Evolutionary conservation across 192 early-diverging fungal genomes (phyloP).

Genomic region (Chytriomyces sp.): DNA sequence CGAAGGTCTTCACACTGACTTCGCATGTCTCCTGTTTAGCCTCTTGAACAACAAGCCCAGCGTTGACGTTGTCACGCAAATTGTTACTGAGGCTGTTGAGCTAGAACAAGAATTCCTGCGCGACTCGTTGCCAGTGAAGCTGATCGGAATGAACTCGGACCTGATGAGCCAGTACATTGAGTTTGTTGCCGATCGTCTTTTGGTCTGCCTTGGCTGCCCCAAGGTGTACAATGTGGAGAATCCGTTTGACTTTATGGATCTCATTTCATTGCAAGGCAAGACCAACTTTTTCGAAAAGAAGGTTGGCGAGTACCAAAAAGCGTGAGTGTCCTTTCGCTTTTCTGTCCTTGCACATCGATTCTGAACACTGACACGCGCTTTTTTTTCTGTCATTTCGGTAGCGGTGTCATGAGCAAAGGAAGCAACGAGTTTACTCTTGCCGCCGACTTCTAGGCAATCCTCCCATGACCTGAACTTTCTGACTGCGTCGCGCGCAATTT

Average conservation of each 20-base stretch:
- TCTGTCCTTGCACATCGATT: not conserved
- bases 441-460: slow-evolving; percentile 43
- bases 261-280: slow-evolving; percentile 98
- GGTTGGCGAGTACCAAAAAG: slow-evolving; percentile 95
- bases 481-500: too few relatives aligned
- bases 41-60: slow-evolving; percentile 78
- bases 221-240: slow-evolving; percentile 88
- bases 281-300: slow-evolving; percentile 99
- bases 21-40: slow-evolving; percentile 92
- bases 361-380: slow-evolving; percentile 37
- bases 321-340: slow-evolving; percentile 61
- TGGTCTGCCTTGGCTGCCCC: slow-evolving; percentile 83
- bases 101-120: slow-evolving; percentile 97
- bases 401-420: slow-evolving; percentile 66
- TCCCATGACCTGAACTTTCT: not conserved
- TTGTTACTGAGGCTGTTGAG: slow-evolving; percentile 83
- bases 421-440: slow-evolving; percentile 51
- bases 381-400: not conserved
- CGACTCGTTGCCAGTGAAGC: slow-evolving; percentile 85
- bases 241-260: slow-evolving; percentile 99
- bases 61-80: slow-evolving; percentile 64
- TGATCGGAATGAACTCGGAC: slow-evolving; percentile 96
- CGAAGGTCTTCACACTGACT: slow-evolving; percentile 96
- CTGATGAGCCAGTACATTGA: slow-evolving; percentile 98
- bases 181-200: slow-evolving; percentile 95